Conservation (phyloP, 495 filamentous ascomycete species). For the Cercophora samala region DNA sequence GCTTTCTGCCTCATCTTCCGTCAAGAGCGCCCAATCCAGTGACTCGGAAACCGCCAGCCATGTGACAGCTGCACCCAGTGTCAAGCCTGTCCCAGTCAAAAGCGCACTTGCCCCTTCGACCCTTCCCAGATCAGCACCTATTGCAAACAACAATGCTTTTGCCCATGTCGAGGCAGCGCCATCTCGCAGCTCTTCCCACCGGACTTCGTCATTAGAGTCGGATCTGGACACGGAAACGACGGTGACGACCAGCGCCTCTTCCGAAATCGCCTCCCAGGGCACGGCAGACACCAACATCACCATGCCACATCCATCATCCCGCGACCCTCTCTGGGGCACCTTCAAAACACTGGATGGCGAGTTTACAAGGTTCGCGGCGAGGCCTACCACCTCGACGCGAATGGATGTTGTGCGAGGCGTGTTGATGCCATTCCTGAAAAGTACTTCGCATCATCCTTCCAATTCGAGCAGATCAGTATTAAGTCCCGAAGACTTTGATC, state of each 20-base stretch:
- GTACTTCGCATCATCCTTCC: conserved; percentile 67
- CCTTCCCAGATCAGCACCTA: conserved; percentile 6
- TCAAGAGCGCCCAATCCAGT: conserved; percentile 29
- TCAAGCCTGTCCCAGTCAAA: conserved; percentile 19
- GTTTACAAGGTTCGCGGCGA: conserved; percentile 72
- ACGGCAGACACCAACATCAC: conserved; percentile 35
- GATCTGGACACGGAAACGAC: conserved; percentile 39
- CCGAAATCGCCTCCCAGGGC: conserved; percentile 60
- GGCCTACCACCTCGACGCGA: conserved; percentile 72
- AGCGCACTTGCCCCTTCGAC: conserved; percentile 5
- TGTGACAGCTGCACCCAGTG: conserved; percentile 13
- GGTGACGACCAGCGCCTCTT: conserved; percentile 50
- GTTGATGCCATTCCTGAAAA: conserved; percentile 80
- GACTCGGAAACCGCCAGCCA: conserved; percentile 20
- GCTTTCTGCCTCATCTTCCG: conserved; percentile 20
- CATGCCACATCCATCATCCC: conserved; percentile 48
- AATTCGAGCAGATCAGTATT: conserved; percentile 52
- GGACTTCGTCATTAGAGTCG: conserved; percentile 35
- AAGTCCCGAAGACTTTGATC: conserved; percentile 80
- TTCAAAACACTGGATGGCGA: conserved; percentile 82
- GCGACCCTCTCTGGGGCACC: conserved; percentile 85
- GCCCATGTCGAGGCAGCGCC: conserved; percentile 33
- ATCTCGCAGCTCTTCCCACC: conserved; percentile 52
- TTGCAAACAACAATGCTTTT: conserved; percentile 23
- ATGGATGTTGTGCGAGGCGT: conserved; percentile 73